phyloP scores from a whole-genome alignment of 2,329 filamentous ascomycete species.

The Colletotrichum sublineola region DNA sequence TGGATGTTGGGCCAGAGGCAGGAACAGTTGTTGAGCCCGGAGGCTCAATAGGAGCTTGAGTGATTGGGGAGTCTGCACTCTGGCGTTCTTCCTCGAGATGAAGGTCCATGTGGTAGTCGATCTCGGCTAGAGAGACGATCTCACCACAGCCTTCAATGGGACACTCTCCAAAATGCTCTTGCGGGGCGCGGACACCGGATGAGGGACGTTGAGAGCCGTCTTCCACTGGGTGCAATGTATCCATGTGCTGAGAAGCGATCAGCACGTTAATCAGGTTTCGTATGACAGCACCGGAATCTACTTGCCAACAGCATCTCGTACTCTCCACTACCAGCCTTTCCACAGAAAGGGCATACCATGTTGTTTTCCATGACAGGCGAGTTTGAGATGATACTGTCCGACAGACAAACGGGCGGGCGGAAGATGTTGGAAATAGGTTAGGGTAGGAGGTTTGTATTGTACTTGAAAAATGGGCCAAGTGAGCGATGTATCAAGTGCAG shows the following conservation, averaged over 20 bases:
- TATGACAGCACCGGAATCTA: conserved; percentile 13
- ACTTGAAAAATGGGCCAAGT: background rate
- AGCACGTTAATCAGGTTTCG: background rate
- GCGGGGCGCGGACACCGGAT: conserved; percentile 50
- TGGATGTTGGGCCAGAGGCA: background rate
- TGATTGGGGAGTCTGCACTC: conserved; percentile 16
- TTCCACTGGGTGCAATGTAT: conserved; percentile 46
- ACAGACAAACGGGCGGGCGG: conserved; percentile 7
- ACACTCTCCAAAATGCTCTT: conserved; percentile 32
- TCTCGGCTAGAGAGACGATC: conserved; percentile 61
- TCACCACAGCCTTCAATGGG: conserved; percentile 69
- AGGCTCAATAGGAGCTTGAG: conserved; percentile 9
- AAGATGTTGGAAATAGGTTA: background rate
- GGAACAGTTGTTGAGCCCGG: background rate
- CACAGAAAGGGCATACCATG: conserved; percentile 53
- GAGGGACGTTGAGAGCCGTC: conserved; percentile 16
- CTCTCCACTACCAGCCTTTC: conserved; percentile 48
- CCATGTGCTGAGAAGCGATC: conserved; percentile 46
- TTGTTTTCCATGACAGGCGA: conserved; percentile 23
- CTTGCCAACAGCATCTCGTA: conserved; percentile 54
- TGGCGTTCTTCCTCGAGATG: conserved; percentile 60
- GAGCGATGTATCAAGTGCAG: background rate
- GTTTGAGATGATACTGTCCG: background rate
- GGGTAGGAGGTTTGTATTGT: background rate
- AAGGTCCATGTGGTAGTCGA: conserved; percentile 71